Evolutionary conservation across 139 green algal genomes (phyloP).

Genomic region (Chlorella vulgaris): DNA sequence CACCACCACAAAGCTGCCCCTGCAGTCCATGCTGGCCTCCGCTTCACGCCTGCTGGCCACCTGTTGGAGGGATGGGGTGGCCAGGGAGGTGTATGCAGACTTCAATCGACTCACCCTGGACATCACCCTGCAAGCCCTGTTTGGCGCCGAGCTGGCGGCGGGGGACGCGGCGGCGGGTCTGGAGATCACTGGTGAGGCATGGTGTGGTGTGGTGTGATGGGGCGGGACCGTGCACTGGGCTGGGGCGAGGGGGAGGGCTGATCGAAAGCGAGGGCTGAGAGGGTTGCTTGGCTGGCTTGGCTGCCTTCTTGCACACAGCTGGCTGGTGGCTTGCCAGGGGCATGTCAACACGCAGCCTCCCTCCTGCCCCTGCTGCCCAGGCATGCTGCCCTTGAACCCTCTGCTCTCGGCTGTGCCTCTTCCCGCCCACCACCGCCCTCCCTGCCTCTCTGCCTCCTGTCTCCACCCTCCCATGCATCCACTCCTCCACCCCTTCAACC

Average conservation of each 20-base stretch:
- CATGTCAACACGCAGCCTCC: too few species aligned
- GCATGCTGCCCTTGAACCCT: too few species aligned
- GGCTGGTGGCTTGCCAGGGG: too few species aligned
- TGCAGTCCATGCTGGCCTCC: constrained; percentile 62
- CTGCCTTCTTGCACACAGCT: too few species aligned
- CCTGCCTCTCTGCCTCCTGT: background rate
- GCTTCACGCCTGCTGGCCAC: constrained; percentile 38
- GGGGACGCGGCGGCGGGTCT: background rate
- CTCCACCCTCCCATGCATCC: too few species aligned
- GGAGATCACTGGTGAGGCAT: constrained; percentile 30
- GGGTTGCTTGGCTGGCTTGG: too few species aligned
- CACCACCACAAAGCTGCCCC: too few species aligned
- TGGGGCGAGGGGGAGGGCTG: background rate
- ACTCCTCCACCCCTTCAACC: too few species aligned
- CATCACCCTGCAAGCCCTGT: constrained; percentile 81
- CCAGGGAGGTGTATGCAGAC: constrained; percentile 73
- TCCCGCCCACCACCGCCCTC: background rate
- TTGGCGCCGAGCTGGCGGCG: constrained; percentile 54
- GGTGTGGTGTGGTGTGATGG: background rate
- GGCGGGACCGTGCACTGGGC: background rate
- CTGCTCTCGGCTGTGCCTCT: background rate
- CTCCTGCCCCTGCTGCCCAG: background rate
- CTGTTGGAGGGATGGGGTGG: constrained; percentile 39
- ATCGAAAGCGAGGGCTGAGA: too few species aligned
- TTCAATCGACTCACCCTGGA: constrained; percentile 89